Evolutionary conservation across 1,284 basidiomycete genomes (phyloP), one percentile per base, ranked within the genome.

Genomic region (Hypsizygus ulmarius): DNA sequence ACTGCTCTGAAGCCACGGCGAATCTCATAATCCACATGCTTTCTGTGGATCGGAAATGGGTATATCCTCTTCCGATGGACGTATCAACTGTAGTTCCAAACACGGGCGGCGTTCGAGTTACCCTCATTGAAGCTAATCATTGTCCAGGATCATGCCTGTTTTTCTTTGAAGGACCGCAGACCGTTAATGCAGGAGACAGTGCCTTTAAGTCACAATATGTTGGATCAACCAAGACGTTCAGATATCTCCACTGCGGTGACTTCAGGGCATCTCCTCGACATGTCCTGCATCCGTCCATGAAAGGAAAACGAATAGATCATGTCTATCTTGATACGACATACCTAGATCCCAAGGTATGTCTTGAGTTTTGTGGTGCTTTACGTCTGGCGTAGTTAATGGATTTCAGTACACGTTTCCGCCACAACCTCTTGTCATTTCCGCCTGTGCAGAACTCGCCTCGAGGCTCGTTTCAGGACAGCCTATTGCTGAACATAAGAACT

Each of bases 301-400:
- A 81, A 47, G 84, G 83, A 27, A 93, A 89, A 58, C 73, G 71
- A 40, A 78, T 99, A 10, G 93, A 98, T 61, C 81, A 85, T 43
- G 81, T 95, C 41, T 99, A 99, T 64, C 77, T 99, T 19, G 97
- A 99, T 66, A 98, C 96, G 5, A 99, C 97, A 0, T 99, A 99
- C 66, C 76, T 97, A 33, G 89, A 97, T 60, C 90, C 95, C 0
- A 89, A 85, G 73, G 87, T 86, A 51, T 30, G 43, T n/a, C 18
- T 39, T 14, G 6, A 8, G 30, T 7, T 40, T 14, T 12, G 9
- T 12, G n/a, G 2, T 16, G 16, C 16, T 14, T 30, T 29, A 14
- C 9, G 6, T 35, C 11, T 37, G 16, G 35, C 32, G 29, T 11
- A 12, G 14, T 27, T 30, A 10, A 28, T 34, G 27, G 12, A 19